These are phyloP conservation scores for Blastomyces gilchristii DNA, from an alignment of 2,329 filamentous ascomycete genomes.

Conservation along the genomic window DNA sequence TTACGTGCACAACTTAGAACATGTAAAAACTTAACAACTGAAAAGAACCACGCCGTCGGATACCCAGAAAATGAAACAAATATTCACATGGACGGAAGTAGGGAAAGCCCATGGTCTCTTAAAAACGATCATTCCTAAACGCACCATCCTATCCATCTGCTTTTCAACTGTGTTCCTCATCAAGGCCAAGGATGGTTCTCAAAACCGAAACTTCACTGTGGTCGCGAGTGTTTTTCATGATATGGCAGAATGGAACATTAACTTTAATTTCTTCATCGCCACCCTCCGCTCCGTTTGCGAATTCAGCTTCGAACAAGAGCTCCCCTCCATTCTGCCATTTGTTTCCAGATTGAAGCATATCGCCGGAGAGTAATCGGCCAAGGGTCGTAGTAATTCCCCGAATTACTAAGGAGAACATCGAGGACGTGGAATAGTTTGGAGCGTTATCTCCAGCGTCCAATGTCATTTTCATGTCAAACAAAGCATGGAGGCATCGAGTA, in stretches of 20 bases:
- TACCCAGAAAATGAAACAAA: background rate
- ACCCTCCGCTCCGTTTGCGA: slow-evolving; percentile 13
- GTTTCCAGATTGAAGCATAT: slow-evolving; percentile 55
- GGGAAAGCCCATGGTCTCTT: background rate
- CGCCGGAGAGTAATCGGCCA: slow-evolving; percentile 46
- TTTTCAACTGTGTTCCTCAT: background rate
- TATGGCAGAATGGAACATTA: slow-evolving; percentile 65
- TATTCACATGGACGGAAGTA: background rate
- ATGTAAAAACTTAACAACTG: background rate
- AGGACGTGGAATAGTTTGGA: slow-evolving; percentile 56
- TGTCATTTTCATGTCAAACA: slow-evolving; percentile 59
- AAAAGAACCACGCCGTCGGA: background rate
- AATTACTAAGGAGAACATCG: slow-evolving; percentile 37
- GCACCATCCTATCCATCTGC: background rate
- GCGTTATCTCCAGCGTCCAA: slow-evolving; percentile 46
- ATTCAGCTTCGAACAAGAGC: slow-evolving; percentile 55
- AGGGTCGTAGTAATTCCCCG: slow-evolving; percentile 49
- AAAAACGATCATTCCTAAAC: background rate
- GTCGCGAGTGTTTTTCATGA: slow-evolving; percentile 69
- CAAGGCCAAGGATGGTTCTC: slow-evolving; percentile 51
- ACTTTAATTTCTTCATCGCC: slow-evolving; percentile 41
- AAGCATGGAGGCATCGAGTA: slow-evolving; percentile 52
- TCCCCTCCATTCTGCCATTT: slow-evolving; percentile 63
- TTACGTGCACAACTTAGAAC: background rate
- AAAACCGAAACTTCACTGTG: slow-evolving; percentile 62